These are phyloP conservation scores for Aspergillus olivimuriae DNA, from an alignment of 495 filamentous ascomycete species.

Conservation along the genomic window DNA sequence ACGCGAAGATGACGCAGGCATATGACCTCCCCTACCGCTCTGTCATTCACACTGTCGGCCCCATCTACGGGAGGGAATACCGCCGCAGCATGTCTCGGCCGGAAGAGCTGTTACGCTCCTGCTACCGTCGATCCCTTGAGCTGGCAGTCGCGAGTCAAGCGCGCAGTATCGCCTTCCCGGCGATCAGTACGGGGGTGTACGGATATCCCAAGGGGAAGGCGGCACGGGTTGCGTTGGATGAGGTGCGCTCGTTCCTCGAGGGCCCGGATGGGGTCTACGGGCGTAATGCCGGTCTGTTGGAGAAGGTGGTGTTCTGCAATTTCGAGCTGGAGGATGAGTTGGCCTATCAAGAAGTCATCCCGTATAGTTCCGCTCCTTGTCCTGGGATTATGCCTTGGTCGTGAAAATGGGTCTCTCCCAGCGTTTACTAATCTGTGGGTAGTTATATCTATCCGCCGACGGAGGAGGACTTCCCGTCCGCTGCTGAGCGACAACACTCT, in stretches of 20 bases:
- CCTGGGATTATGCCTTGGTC: background rate
- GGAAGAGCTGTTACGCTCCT: constrained; percentile 51
- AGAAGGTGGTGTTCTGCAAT: background rate
- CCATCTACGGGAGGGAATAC: constrained; percentile 53
- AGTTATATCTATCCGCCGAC: background rate
- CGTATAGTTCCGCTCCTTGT: background rate
- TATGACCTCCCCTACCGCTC: constrained; percentile 69
- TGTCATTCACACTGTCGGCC: constrained; percentile 88
- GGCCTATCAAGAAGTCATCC: background rate
- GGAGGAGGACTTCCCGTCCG: background rate
- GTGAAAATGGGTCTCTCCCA: too few relatives aligned
- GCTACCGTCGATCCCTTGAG: constrained; percentile 71
- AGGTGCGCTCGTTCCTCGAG: background rate
- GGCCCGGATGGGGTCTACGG: background rate
- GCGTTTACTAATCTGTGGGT: background rate
- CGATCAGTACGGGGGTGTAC: constrained; percentile 83
- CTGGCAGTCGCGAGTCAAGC: constrained; percentile 59
- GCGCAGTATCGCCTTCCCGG: constrained; percentile 72
- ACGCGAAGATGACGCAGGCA: constrained; percentile 75
- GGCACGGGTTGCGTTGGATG: constrained; percentile 55
- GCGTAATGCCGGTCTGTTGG: background rate
- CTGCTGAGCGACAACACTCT: background rate
- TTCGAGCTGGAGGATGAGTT: background rate
- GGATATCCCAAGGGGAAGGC: constrained; percentile 76
- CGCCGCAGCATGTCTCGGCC: constrained; percentile 28